Percentiles rank a stretch among this genome's conserved stretches.
phyloP scores from a whole-genome alignment of 1,284 basidiomycete species.

The Tylopilus sp. region DNA sequence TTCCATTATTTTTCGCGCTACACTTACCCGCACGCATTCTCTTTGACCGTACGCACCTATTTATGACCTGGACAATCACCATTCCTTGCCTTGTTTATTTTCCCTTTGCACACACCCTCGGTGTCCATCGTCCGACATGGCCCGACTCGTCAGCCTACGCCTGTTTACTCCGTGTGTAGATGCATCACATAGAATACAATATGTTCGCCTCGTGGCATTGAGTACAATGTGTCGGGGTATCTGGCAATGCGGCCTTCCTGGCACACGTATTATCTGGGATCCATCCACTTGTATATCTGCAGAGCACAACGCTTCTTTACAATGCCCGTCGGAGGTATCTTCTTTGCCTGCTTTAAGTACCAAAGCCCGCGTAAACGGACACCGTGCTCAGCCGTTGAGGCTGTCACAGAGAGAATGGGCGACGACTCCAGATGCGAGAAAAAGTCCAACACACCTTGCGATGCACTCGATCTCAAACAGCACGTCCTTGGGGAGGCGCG shows the following conservation, averaged over 20 bases:
- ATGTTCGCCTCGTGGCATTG: not conserved
- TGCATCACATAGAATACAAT: conserved; percentile 20
- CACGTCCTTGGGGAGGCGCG: conserved; percentile 72
- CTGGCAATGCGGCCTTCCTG: conserved; percentile 1
- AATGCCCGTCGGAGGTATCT: not conserved
- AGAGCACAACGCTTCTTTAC: not conserved
- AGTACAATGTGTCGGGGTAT: not conserved
- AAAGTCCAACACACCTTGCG: conserved; percentile 48
- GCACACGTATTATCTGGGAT: conserved; percentile 2
- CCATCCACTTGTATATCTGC: conserved; percentile 3
- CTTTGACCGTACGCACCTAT: conserved; percentile 4
- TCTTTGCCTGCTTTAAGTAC: not conserved
- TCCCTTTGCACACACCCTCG: not conserved
- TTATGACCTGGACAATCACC: not conserved
- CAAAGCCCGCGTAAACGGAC: not conserved
- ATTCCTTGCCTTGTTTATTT: conserved; percentile 12
- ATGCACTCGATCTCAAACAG: conserved; percentile 93
- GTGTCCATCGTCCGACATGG: not conserved
- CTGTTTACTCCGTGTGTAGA: conserved; percentile 23
- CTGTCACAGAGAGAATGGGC: conserved; percentile 5
- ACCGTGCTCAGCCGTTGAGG: conserved; percentile 19
- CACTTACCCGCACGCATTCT: conserved; percentile 7
- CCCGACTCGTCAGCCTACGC: conserved; percentile 1
- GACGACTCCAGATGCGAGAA: not conserved
- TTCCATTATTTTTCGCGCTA: conserved; percentile 6